phyloP scores from a whole-genome alignment of 1,284 basidiomycete species.

The Boletellus dicymbophilus region DNA sequence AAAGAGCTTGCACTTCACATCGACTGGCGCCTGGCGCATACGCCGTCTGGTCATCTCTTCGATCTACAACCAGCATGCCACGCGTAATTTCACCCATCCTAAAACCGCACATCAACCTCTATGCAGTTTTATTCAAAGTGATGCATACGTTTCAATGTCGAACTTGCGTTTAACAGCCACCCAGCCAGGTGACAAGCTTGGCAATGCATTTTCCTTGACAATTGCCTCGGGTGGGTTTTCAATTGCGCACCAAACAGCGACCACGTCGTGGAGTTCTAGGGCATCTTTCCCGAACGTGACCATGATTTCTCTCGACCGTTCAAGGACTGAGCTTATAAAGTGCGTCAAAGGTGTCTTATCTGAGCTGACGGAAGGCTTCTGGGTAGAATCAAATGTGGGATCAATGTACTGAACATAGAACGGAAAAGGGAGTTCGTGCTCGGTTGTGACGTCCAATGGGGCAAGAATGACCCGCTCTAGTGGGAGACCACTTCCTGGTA shows the following conservation, averaged over 20 bases:
- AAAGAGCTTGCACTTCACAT: constrained; percentile 55
- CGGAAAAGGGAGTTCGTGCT: constrained; percentile 77
- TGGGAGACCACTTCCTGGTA: constrained; percentile 47
- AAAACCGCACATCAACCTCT: neutral
- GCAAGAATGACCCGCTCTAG: constrained; percentile 69
- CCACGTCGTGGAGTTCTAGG: constrained; percentile 85
- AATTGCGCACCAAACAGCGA: constrained; percentile 80
- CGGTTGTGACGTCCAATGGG: constrained; percentile 81
- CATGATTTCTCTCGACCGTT: constrained; percentile 72
- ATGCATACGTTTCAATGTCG: constrained; percentile 64
- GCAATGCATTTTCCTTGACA: constrained; percentile 21
- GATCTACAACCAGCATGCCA: constrained; percentile 76
- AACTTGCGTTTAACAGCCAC: constrained; percentile 52
- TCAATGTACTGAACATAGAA: constrained; percentile 59
- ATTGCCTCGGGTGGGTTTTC: constrained; percentile 54
- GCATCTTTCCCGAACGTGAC: constrained; percentile 75
- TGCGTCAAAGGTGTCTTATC: constrained; percentile 60
- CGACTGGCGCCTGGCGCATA: constrained; percentile 66
- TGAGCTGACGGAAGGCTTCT: constrained; percentile 43
- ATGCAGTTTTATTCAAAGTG: neutral
- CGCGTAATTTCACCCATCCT: constrained; percentile 60
- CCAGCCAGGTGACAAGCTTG: constrained; percentile 52
- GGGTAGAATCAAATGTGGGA: constrained; percentile 49
- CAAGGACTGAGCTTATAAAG: constrained; percentile 81
- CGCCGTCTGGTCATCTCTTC: constrained; percentile 57